phyloP scores from a whole-genome alignment of 192 early-diverging fungal genomes.

The Backusella tarrabulga region DNA sequence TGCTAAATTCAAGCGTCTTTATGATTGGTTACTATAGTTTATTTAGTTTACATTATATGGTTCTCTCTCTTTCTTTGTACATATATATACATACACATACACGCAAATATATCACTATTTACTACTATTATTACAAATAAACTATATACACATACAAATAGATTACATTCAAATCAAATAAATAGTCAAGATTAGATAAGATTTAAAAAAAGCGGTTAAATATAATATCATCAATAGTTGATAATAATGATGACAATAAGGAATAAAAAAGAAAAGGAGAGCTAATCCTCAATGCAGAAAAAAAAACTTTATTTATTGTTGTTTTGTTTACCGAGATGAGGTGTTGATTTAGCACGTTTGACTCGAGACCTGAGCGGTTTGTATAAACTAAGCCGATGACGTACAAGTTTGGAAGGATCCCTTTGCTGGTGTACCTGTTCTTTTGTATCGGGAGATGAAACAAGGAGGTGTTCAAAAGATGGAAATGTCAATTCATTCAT shows the following conservation, averaged over 20 bases:
- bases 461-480: not conserved
- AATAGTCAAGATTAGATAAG: not conserved
- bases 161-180: not conserved
- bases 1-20: not conserved
- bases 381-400: not conserved
- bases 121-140: not conserved
- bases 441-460: not conserved
- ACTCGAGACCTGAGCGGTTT: not conserved
- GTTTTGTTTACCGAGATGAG: not conserved
- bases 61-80: not conserved
- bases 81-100: not conserved
- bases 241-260: not conserved
- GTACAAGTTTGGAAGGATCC: not conserved
- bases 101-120: not conserved
- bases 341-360: slow-evolving; percentile 5
- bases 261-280: not conserved
- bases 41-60: not conserved
- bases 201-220: not conserved
- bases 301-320: slow-evolving; percentile 5
- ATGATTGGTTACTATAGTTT: slow-evolving; percentile 13
- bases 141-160: not conserved
- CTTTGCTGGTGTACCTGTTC: not conserved
- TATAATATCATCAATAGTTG: not conserved
- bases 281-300: not conserved
- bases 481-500: slow-evolving; percentile 3